phyloP scores from a whole-genome alignment of 129 eudicot genomes.

The Centella asiatica region DNA sequence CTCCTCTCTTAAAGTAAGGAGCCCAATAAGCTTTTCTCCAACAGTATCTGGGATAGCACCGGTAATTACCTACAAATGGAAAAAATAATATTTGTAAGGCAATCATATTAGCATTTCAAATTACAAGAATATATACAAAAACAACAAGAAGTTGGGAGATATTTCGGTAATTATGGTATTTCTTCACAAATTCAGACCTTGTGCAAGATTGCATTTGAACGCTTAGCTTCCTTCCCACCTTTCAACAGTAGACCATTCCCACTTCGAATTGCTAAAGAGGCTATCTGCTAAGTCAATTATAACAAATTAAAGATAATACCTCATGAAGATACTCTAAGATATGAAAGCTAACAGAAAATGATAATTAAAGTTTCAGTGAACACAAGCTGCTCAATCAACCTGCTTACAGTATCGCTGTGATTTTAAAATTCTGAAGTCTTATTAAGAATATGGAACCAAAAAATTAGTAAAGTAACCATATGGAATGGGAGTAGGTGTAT shows the following conservation, averaged over 20 bases:
- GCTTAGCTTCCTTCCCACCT: constrained; percentile 91
- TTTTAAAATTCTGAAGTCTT: neutral
- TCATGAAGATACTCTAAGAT: neutral
- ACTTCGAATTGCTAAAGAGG: constrained; percentile 88
- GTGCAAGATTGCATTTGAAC: constrained; percentile 77
- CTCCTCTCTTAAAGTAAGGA: constrained; percentile 74
- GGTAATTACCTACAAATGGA: constrained; percentile 49
- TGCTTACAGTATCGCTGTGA: neutral
- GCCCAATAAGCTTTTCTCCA: constrained; percentile 68
- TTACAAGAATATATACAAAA: constrained; percentile 1
- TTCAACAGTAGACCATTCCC: constrained; percentile 90
- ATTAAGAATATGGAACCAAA: no score
- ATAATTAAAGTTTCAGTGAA: neutral
- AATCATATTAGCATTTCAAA: constrained; percentile 1
- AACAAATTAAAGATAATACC: constrained; percentile 1
- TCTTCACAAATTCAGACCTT: constrained; percentile 38
- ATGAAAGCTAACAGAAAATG: neutral
- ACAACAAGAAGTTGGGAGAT: neutral
- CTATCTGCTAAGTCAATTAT: constrained; percentile 45
- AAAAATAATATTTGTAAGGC: neutral
- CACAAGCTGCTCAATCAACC: neutral
- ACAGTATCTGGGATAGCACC: constrained; percentile 65
- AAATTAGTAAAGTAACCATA: no score
- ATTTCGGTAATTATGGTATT: neutral
- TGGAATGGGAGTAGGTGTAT: neutral